Base-by-base conservation (phyloP, 2,329 filamentous ascomycete species). In the Neopestalotiopsis sp. region DNA sequence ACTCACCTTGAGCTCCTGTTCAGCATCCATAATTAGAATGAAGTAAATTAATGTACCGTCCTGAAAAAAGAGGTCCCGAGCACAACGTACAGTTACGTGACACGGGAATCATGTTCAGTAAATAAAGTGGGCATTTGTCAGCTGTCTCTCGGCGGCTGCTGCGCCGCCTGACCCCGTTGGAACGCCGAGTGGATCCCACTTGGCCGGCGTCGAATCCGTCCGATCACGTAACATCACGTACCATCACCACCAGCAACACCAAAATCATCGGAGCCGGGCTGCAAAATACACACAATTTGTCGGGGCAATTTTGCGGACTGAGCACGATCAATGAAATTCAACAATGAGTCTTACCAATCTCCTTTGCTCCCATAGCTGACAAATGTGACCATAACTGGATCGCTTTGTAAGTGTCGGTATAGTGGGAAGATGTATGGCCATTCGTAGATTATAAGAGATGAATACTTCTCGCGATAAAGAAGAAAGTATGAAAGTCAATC, bases 161-260 rank as follows among this genome's bases (percentile, higher is more conserved):
- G 24, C 6, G 12, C n/a, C 32, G 32, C n/a, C 10, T 53, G 14
- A 38, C 14, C 24, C 30, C 17, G 45, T 17, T 28, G 61, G n/a
- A 32, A 45, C 14, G 34, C 40, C 62, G 32, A 57, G 24, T 40
- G 49, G 53, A 6, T 17, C 9, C n/a, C 53, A 20, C 12, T 9
- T 17, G 20, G 3, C 30, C 12, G 63, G 49, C 49, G 2, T 57
- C n/a, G n/a, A 73, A 76, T 64, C 72, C n/a, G 65, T 72, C 53
- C 73, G 72, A 20, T 72, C 72, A 45, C 71, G 72, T 24, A 74
- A 70, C 59, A 66, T 68, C 59, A 73, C 53, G 1, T 70, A 57
- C 17, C 28, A n/a, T 14, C 24, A 24, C 7, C 24, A 24, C 28
- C 14, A 42, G 14, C 24, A 38, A n/a, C 20, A 34, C 24, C 63